Percentiles rank a stretch among this genome's conserved stretches.
Conservation (phyloP, 2,329 filamentous ascomycete species). For the Allantophomopsis lycopodina region DNA sequence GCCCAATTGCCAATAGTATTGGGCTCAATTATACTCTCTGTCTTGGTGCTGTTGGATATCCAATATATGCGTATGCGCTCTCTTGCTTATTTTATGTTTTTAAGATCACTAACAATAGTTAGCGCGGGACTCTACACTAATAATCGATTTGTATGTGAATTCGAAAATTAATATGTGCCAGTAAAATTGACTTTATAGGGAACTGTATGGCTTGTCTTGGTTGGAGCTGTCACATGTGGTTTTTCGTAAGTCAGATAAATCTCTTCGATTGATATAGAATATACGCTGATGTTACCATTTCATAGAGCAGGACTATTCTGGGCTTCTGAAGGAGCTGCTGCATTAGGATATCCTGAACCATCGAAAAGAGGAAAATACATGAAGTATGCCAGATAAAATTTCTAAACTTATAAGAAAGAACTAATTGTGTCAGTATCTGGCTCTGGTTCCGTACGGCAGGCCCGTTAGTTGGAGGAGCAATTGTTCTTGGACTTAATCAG, state of each 20-base stretch:
- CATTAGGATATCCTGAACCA: conserved; percentile 53
- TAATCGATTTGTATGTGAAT: conserved; percentile 36
- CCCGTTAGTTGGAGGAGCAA: conserved; percentile 58
- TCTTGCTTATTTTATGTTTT: no score
- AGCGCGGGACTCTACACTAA: conserved; percentile 49
- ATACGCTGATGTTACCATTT: no score
- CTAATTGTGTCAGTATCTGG: conserved; percentile 53
- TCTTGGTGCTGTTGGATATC: conserved; percentile 60
- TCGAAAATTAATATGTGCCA: no score
- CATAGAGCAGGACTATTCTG: conserved; percentile 53
- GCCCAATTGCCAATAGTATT: conserved; percentile 38
- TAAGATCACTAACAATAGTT: no score
- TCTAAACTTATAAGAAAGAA: conserved; percentile 43
- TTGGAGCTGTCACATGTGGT: conserved; percentile 56
- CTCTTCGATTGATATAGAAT: no score
- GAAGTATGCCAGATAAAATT: no score
- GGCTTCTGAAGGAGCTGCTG: conserved; percentile 63
- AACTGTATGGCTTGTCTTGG: conserved; percentile 51
- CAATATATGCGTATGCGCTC: conserved; percentile 45
- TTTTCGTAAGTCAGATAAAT: conserved; percentile 18
- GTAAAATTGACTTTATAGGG: conserved; percentile 18
- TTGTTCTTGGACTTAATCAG: conserved; percentile 38
- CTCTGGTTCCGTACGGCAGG: conserved; percentile 42
- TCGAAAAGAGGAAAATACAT: conserved; percentile 13
- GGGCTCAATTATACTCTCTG: conserved; percentile 60